Evolutionary conservation across 345 rosid genomes (phyloP), one percentile per base, ranked within the genome.

Genomic region (Boechera divaricarpa): DNA sequence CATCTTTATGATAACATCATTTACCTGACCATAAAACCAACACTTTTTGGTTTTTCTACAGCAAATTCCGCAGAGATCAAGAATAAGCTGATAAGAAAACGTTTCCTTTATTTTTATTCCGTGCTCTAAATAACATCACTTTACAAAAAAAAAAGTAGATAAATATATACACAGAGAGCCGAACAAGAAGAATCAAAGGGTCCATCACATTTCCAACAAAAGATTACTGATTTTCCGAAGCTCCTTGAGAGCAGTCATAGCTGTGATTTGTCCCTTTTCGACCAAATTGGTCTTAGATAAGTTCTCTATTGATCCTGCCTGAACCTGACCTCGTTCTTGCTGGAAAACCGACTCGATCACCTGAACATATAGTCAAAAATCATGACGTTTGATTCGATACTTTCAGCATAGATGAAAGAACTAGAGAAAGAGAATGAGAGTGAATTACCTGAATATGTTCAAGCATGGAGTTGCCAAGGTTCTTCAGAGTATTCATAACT

Each of bases 151-250:
- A 36, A 84, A 52, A 65, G 82, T 59, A 55, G 60, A 81, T 82
- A 86, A 21, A 63, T 59, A 62, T 70, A 83, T 12, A 47, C 28
- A 77, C 54, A 28, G 64, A 80, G 82, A 16, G 28, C 2, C 26
- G 64, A 67, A 66, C 16, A 24, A 53, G 21, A 54, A 60, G 59
- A 44, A 60, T 58, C 74, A 58, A 67, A 44, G 54, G 51, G 26
- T 54, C 41, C 38, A 38, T 95, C 89, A 92, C 98, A 89, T 92
- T 80, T 95, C 94, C n/a, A 90, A 86, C 66, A 95, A 85, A 52
- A 91, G 83, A 81, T 88, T 91, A 91, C 99, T 95, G 69, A 95
- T 92, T 80, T 89, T 91, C 72, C 98, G 84, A 56, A 95, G 97
- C 90, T 92, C 99, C 52, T 85, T 89, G 42, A 95, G 89, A 61